phyloP scores from a whole-genome alignment of 2,329 filamentous ascomycete species.

The Myrmaecium sp. region DNA sequence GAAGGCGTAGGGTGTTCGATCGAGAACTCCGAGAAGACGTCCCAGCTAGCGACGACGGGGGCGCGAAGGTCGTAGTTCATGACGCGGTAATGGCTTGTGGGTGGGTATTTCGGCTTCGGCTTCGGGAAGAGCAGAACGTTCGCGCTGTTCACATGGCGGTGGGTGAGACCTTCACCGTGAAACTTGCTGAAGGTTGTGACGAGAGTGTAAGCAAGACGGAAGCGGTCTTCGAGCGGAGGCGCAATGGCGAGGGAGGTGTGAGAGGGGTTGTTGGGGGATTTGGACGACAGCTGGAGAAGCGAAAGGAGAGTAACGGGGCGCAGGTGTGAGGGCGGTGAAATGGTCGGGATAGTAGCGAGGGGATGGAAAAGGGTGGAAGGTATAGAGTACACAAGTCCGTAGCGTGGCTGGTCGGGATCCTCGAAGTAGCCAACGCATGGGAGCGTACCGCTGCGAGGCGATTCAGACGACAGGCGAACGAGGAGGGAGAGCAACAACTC shows the following conservation, averaged over 20 bases:
- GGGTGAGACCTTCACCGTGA: conserved; percentile 50
- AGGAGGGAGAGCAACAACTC: conserved; percentile 22
- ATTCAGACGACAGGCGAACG: conserved; percentile 14
- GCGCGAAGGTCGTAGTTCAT: conserved; percentile 40
- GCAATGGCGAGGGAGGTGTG: conserved; percentile 26
- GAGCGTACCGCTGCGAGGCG: conserved; percentile 25
- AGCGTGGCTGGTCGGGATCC: conserved; percentile 48
- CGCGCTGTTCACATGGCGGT: conserved; percentile 51
- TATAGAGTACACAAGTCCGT: conserved; percentile 61
- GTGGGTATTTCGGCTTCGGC: conserved; percentile 8
- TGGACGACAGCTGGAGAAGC: conserved; percentile 29
- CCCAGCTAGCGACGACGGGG: conserved; percentile 57
- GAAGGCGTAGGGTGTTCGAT: conserved; percentile 22
- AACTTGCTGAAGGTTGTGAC: conserved; percentile 57
- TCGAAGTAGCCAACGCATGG: conserved; percentile 57
- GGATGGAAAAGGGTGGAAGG: conserved; percentile 34
- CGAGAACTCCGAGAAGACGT: conserved; percentile 46
- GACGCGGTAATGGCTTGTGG: too few species aligned
- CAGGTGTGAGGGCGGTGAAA: conserved; percentile 12
- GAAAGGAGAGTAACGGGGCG: conserved; percentile 29
- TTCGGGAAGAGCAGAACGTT: conserved; percentile 49
- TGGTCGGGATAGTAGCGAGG: conserved; percentile 36
- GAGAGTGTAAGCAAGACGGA: conserved; percentile 55
- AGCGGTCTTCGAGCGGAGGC: conserved; percentile 58
- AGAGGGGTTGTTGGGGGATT: conserved; percentile 22